Percentiles rank a stretch among this genome's conserved stretches.
These are phyloP conservation scores for Lepiota venenata DNA, from an alignment of 768 basidiomycete species.

Conservation along the genomic window DNA sequence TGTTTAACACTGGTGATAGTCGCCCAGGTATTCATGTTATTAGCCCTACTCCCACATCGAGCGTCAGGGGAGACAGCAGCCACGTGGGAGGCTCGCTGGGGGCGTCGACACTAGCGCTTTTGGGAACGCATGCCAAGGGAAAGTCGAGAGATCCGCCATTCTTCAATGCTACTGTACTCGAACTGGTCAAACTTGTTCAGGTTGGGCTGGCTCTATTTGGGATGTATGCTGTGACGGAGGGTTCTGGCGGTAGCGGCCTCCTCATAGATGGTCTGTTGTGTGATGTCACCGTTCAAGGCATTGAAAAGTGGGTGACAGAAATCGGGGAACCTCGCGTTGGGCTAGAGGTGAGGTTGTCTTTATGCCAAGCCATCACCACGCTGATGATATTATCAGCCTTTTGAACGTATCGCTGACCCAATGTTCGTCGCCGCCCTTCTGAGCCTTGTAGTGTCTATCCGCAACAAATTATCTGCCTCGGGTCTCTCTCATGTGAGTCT, in stretches of 20 bases:
- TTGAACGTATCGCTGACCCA: conserved; percentile 74
- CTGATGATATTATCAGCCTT: conserved; percentile 39
- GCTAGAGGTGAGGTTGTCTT: conserved; percentile 47
- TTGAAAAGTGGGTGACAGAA: conserved; percentile 63
- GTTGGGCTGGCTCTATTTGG: conserved; percentile 70
- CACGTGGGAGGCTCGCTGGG: neutral
- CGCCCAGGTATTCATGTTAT: conserved; percentile 7
- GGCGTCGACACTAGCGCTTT: neutral
- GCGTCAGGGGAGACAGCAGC: conserved; percentile 4
- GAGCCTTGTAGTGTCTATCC: conserved; percentile 60
- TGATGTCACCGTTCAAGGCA: conserved; percentile 70
- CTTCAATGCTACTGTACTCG: conserved; percentile 68
- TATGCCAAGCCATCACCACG: conserved; percentile 1
- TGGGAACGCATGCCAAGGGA: conserved; percentile 7
- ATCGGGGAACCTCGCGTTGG: conserved; percentile 61
- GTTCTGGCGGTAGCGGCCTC: conserved; percentile 15
- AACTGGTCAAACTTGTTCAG: conserved; percentile 74
- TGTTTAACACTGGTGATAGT: conserved; percentile 15
- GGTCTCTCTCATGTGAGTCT: conserved; percentile 38
- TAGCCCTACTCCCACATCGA: conserved; percentile 14
- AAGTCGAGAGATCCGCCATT: conserved; percentile 33
- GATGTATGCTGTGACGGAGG: conserved; percentile 35
- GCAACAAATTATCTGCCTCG: conserved; percentile 67
- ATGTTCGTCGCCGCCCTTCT: conserved; percentile 66
- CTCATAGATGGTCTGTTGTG: conserved; percentile 69